Percentiles rank a stretch among this genome's conserved stretches.
Evolutionary conservation across 2,329 filamentous ascomycete species (phyloP).

Genomic region (Penicillium griseofulvum): DNA sequence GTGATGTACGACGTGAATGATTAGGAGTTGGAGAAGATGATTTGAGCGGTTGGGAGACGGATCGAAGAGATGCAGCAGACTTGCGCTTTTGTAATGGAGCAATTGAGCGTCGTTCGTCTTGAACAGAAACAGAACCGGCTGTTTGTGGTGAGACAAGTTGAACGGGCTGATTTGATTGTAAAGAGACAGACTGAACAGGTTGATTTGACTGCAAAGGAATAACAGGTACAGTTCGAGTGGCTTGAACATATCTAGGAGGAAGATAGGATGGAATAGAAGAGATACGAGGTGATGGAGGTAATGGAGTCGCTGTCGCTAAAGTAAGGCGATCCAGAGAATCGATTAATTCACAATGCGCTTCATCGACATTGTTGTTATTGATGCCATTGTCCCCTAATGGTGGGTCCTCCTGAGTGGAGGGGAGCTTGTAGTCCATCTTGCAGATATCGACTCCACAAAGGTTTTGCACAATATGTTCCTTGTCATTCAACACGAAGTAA

Average conservation of each 20-base stretch:
- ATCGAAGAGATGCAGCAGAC: conserved; percentile 40
- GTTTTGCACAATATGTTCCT: not conserved
- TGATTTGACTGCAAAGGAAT: conserved; percentile 9
- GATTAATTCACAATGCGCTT: conserved; percentile 17
- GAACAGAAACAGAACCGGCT: conserved; percentile 34
- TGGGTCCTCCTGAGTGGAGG: conserved; percentile 21
- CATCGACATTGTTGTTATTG: conserved; percentile 16
- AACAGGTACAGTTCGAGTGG: not conserved
- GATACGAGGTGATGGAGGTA: conserved; percentile 29
- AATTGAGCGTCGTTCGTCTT: conserved; percentile 38
- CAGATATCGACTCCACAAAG: conserved; percentile 13
- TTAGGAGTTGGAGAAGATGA: conserved; percentile 31
- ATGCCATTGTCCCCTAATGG: conserved; percentile 16
- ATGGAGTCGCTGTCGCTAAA: conserved; percentile 23
- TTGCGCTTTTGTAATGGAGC: conserved; percentile 39
- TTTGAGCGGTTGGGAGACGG: conserved; percentile 27
- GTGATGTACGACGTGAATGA: conserved; percentile 37
- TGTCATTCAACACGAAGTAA: not conserved
- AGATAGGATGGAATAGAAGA: not conserved
- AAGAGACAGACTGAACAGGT: conserved; percentile 23
- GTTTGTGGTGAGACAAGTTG: not conserved
- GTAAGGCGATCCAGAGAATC: conserved; percentile 30
- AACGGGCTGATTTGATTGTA: not conserved
- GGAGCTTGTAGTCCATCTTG: conserved; percentile 32
- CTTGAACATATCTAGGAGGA: not conserved